Evolutionary conservation across 2,329 filamentous ascomycete genomes (phyloP), one percentile per base, ranked within the genome.

Genomic region (Ceratocystis albifundus): DNA sequence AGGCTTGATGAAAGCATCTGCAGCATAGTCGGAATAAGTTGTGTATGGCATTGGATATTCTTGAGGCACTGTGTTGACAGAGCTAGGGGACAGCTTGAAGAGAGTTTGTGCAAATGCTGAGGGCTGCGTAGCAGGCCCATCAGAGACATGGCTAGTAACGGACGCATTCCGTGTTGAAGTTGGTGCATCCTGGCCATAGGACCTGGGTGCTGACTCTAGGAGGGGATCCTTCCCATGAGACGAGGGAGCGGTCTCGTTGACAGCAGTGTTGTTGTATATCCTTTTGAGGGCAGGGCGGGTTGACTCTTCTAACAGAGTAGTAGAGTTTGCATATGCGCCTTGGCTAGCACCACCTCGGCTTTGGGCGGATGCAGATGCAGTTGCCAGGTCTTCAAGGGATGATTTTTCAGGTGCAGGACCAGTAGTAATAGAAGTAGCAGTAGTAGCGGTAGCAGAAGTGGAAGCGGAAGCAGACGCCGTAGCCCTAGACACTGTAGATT

Each of bases 1-100:
- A 66, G 93, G 92, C 74, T 85, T 84, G 80, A 87, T 80, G 77
- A 96, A 96, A 68, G 86, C 84, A 73, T 84, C 79, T 72, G 80
- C 73, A 76, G 79, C 73, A 74, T 80, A 80, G 66, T 77, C 75
- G 36, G 80, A 75, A 50, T 79, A 79, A 15, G 76, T 76, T 70
- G 79, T 76, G 68, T 83, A 83, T 64, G 82, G 81, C 72, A 83
- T 76, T 53, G 76, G 70, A 67, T 76, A 77, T 15, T 72, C 71
- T 25, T 74, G 73, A 17, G 71, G 70, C 59, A 69, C 69, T 63
- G 68, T 65, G 64, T 70, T 67, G 41, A 57, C 53, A 41, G 69
- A 66, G 62, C 69, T 68, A 22, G 72, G 69, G 67, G 71, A 68
- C 72, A 78, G 73, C 65, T 80, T 80, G 70, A 83, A 77, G 59